Evolutionary conservation across 108 stramenopile species (phyloP).

Genomic region (Aurantiochytrium sp.): DNA sequence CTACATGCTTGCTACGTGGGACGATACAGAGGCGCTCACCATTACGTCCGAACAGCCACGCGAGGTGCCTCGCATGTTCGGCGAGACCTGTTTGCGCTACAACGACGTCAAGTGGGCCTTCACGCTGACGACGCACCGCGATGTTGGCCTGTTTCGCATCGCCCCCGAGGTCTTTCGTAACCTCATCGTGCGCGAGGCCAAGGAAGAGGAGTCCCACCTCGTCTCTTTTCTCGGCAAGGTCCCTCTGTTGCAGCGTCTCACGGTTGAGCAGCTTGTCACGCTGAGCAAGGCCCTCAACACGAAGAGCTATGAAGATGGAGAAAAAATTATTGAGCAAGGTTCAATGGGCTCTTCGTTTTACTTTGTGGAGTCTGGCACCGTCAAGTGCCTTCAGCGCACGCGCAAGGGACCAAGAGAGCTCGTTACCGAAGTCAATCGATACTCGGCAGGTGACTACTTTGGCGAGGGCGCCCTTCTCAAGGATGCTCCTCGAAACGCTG

Average conservation of each 20-base stretch:
- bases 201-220: neutral
- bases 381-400: conserved; percentile 43
- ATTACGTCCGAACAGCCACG: neutral
- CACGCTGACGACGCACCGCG: neutral
- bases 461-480: conserved; percentile 59
- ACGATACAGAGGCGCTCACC: neutral
- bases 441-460: conserved; percentile 48
- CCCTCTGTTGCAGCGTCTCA: conserved; percentile 39
- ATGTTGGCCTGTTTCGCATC: neutral
- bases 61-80: neutral
- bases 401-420: neutral
- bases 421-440: neutral
- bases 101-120: neutral
- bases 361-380: conserved; percentile 42
- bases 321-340: conserved; percentile 49
- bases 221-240: conserved; percentile 38
- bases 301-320: conserved; percentile 25
- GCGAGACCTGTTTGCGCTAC: neutral
- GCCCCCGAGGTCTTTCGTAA: neutral
- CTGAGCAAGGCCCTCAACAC: conserved; percentile 40
- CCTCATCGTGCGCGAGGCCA: neutral
- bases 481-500: conserved; percentile 52
- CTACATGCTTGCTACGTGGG: neutral
- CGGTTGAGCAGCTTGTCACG: conserved; percentile 43
- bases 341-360: conserved; percentile 44